Evolutionary conservation across 148 eudicot species (phyloP).

Genomic region (Chenopodium berlandieri): DNA sequence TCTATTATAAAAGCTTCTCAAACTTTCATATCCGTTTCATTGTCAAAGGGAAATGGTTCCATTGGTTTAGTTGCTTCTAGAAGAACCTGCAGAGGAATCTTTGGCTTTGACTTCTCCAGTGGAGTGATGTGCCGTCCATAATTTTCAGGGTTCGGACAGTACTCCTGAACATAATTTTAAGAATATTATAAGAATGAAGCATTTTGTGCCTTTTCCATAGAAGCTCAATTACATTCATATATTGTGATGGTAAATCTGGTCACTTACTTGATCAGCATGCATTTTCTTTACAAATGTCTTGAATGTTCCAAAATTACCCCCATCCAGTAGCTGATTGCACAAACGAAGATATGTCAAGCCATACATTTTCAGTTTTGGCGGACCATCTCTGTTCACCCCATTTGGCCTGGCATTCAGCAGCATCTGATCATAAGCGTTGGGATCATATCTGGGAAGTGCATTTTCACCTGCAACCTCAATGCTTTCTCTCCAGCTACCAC

Average conservation of each 20-base stretch:
- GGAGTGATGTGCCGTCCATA: slow-evolving; percentile 35
- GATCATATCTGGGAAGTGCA: slow-evolving; percentile 86
- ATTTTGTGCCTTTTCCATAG: neutral
- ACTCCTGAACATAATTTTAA: slow-evolving; percentile 36
- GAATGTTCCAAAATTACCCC: slow-evolving; percentile 55
- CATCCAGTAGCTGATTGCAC: slow-evolving; percentile 50
- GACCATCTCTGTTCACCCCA: slow-evolving; percentile 61
- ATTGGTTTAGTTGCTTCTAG: slow-evolving; percentile 56
- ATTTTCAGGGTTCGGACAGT: slow-evolving; percentile 43
- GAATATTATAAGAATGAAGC: neutral
- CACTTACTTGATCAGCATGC: slow-evolving; percentile 74
- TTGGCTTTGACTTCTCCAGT: slow-evolving; percentile 49
- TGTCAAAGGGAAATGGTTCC: slow-evolving; percentile 50
- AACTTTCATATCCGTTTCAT: slow-evolving; percentile 64
- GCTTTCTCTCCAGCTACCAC: slow-evolving; percentile 70
- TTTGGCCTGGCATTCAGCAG: slow-evolving; percentile 74
- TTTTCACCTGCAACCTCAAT: slow-evolving; percentile 80
- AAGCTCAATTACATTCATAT: neutral
- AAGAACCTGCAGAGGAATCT: slow-evolving; percentile 45
- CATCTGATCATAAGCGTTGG: slow-evolving; percentile 68
- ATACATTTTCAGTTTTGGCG: slow-evolving; percentile 56
- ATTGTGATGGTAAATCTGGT: neutral
- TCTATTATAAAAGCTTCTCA: slow-evolving; percentile 17
- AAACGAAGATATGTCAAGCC: slow-evolving; percentile 77
- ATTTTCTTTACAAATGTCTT: slow-evolving; percentile 68